Base-by-base conservation (phyloP, 345 rosid genomes). In the Schrenkiella parvula region DNA sequence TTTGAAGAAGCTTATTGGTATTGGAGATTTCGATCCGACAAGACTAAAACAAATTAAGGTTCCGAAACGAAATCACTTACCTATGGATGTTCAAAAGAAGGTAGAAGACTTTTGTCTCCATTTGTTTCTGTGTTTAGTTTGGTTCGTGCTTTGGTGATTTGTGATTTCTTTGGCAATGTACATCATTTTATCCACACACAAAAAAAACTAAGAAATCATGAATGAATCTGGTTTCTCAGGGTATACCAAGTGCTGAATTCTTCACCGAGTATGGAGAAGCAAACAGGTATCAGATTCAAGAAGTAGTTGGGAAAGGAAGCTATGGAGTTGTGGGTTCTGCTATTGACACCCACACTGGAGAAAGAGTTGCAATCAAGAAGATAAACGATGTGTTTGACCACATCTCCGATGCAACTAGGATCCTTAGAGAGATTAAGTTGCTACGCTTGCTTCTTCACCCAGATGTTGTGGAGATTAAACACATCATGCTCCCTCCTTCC, bases 221-320 rank as follows among this genome's bases (percentile, higher is more conserved):
- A 2, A 8, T 8, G 0, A 43, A 21, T 47, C 21, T 44, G 9
- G 15, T 50, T 14, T 23, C 11, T 46, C 79, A 93, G 98, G 84
- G 83, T 63, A 66, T 80, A 28, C 72, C 80, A 6, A 89, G 84
- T 70, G 75, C 78, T 34, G 98, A 93, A 14, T 93, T 93, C 73
- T 93, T 93, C 82, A 93, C 98, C 0, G 98, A 91, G 83, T 93
- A 93, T 78, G 98, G 98, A 57, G 98, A 93, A 77, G 98, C 86
- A 73, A 91, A 78, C 70, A 88, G 85, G 56, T 93, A 89, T 77
- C 88, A 87, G 79, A 65, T 93, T 64, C 98, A 91, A 82, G 88
- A 93, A 89, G 95, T 93, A 8, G 60, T 93, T 21, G 98, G 98
- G 29, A 93, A 93, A 82, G 98, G 98, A 66, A 93, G 98, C 84